A percentile compares a stretch with the other conserved stretches of the same genome.
Conservation (phyloP, 1,284 basidiomycete genomes). For the Heterobasidion parviporum region DNA sequence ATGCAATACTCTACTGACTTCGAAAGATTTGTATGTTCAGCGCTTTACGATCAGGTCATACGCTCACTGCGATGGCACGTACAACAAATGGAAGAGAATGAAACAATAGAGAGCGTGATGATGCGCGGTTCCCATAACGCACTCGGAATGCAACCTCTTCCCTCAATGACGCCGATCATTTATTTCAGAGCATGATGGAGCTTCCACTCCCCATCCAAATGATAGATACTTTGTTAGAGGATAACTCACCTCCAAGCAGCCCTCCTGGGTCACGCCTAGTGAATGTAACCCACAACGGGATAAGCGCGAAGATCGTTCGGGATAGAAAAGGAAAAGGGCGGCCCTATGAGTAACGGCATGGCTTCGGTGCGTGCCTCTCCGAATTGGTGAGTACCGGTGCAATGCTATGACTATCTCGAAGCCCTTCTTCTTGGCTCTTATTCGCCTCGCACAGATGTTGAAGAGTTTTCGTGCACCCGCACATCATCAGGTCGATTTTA, state of each 20-base stretch:
- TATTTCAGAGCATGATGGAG: slow-evolving; percentile 56
- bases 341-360: not conserved
- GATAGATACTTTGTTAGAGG: not conserved
- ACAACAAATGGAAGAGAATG: slow-evolving; percentile 52
- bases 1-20: too few species aligned
- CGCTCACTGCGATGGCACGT: slow-evolving; percentile 42
- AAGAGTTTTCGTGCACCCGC: too few species aligned
- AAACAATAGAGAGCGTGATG: slow-evolving; percentile 53
- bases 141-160: slow-evolving; percentile 41
- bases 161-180: slow-evolving; percentile 47
- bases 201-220: not conserved
- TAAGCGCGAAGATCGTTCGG: too few species aligned
- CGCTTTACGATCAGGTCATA: slow-evolving; percentile 40
- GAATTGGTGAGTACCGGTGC: not conserved
- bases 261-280: not conserved
- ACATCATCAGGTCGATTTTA: too few species aligned
- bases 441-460: too few species aligned
- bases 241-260: not conserved
- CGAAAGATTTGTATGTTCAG: not conserved
- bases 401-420: not conserved
- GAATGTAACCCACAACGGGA: not conserved
- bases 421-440: too few species aligned
- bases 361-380: not conserved
- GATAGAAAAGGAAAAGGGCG: not conserved
- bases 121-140: slow-evolving; percentile 45